phyloP scores from a whole-genome alignment of 1,139 yeast species.

The Magnusiomyces tetraspermus region DNA sequence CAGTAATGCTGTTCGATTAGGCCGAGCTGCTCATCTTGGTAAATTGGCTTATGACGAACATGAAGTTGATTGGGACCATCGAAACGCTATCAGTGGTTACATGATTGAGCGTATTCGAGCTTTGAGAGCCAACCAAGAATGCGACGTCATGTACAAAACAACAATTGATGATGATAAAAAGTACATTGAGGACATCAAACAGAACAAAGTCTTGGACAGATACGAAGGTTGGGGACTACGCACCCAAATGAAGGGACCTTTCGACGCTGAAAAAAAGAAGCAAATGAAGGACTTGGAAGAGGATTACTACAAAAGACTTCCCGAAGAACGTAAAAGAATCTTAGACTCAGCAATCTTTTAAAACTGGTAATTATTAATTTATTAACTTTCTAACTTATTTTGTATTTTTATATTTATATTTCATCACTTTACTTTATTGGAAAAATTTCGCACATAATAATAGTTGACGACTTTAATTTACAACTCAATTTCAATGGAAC shows the following conservation, averaged over 20 bases:
- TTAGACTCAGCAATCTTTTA: no score
- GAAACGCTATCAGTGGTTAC: slow-evolving; percentile 25
- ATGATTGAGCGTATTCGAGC: slow-evolving; percentile 27
- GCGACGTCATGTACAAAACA: slow-evolving; percentile 19
- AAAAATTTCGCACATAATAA: no score
- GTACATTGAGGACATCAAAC: background rate
- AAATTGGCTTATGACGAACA: background rate
- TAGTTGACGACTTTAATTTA: no score
- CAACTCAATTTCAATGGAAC: no score
- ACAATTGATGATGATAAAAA: background rate
- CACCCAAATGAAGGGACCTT: background rate
- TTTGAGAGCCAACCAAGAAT: slow-evolving; percentile 20
- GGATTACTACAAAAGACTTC: no score
- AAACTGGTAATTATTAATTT: no score
- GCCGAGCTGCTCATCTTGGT: slow-evolving; percentile 4
- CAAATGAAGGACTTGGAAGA: background rate
- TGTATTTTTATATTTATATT: no score
- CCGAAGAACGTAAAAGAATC: no score
- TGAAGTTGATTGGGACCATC: slow-evolving; percentile 2
- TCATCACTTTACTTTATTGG: no score
- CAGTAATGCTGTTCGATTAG: slow-evolving; percentile 9
- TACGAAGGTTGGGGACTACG: slow-evolving; percentile 2
- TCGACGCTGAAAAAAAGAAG: background rate
- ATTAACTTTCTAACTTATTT: no score
- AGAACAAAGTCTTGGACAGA: background rate